Base-by-base conservation (phyloP, 192 early-diverging fungal species). In the Ambispora gerdemannii region DNA sequence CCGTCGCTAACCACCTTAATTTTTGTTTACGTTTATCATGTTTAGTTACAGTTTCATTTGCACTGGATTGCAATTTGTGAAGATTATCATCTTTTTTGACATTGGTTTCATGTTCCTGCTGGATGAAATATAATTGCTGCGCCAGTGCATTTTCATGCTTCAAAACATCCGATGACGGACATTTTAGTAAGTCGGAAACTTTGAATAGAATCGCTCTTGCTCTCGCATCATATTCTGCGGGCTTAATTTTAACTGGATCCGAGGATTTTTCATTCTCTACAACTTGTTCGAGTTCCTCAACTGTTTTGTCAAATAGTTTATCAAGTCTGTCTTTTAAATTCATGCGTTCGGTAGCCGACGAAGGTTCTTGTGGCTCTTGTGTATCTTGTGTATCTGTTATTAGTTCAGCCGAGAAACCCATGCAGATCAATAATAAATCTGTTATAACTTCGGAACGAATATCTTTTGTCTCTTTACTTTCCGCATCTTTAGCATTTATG, bases 121-220 rank as follows among this genome's bases (percentile, higher is more conserved):
- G 79, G 11, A 74, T 62, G 67, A 84, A 84, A 62, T 84, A 87
- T 28, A 87, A 67, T 43, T 87, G 75, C 52, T 87, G 85, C 0
- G 78, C 77, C 13, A 87, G 66, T 31, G 70, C 70, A 50, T 79
- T 78, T 49, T 87, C 85, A 4, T 82, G 67, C 11, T 50, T 63
- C 19, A 33, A 19, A 11, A 87, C 61, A n/a, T 76, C 50, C 1
- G 55, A 67, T 3, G 30, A 24, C 0, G 74, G 65, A 20, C 84
- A 53, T 3, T 63, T 33, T 28, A 84, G 56, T 31, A 70, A 53
- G 19, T 74, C 49, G 24, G 76, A 76, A 71, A 84, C 67, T 11
- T 60, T 55, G 24, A 83, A 79, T 15, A 84, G 65, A 24, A 84
- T 64, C 0, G 75, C 74, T 30, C 85, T 74, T 17, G 82, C 74